Conservation (phyloP, 352 stramenopile species). For the Globisporangium camurandrum region DNA sequence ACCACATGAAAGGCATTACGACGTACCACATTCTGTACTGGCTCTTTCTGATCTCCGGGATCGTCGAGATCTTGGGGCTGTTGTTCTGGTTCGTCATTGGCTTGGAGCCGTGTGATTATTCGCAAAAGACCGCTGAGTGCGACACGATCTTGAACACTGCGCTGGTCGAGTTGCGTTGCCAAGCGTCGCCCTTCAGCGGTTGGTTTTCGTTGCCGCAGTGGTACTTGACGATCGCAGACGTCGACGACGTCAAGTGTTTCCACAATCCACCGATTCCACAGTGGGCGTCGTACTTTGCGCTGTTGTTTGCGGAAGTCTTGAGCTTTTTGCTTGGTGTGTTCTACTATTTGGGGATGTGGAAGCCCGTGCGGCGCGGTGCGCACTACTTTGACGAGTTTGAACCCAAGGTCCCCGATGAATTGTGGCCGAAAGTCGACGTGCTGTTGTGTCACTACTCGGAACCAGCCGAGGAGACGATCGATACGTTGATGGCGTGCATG, state of each 20-base stretch:
- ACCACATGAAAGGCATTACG: constrained; percentile 82
- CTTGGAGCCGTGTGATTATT: constrained; percentile 61
- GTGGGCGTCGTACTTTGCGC: constrained; percentile 76
- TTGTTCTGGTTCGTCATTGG: constrained; percentile 81
- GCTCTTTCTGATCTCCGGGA: constrained; percentile 58
- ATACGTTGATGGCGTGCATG: constrained; percentile 83
- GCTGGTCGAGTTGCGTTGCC: constrained; percentile 50
- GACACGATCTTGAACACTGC: constrained; percentile 53
- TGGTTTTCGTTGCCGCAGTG: constrained; percentile 60
- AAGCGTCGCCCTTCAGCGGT: constrained; percentile 45
- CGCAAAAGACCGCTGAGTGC: constrained; percentile 36
- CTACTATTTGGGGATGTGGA: constrained; percentile 89
- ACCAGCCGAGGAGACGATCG: constrained; percentile 77
- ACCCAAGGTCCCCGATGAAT: constrained; percentile 66
- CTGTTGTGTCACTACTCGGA: constrained; percentile 79
- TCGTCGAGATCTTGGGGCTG: constrained; percentile 64
- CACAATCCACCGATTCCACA: constrained; percentile 63
- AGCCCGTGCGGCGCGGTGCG: constrained; percentile 74
- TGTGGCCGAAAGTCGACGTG: constrained; percentile 83
- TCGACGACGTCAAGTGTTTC: constrained; percentile 75
- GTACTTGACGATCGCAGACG: constrained; percentile 66
- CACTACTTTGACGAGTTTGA: constrained; percentile 88
- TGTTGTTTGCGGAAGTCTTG: constrained; percentile 58
- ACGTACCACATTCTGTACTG: constrained; percentile 77
- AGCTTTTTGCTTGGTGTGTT: constrained; percentile 61